A percentile compares a stretch with the other conserved stretches of the same genome.
Conservation (phyloP, 2,329 filamentous ascomycete genomes). For the Colletotrichum sp. region DNA sequence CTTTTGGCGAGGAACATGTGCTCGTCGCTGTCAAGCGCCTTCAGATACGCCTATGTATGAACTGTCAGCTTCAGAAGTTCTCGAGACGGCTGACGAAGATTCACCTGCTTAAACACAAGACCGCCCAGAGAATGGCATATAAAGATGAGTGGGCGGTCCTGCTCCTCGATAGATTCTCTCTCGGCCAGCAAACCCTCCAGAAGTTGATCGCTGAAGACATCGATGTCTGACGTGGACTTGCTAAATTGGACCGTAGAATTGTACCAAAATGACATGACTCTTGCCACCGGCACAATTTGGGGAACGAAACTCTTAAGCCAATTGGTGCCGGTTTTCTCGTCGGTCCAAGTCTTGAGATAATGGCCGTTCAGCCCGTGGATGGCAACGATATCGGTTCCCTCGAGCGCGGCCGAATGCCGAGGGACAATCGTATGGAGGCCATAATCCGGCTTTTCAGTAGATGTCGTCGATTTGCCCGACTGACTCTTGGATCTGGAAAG, state of each 20-base stretch:
- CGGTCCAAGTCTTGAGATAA: not conserved
- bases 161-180: not conserved
- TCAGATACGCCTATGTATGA: not conserved
- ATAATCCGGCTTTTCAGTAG: not conserved
- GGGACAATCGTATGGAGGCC: not conserved
- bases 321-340: not conserved
- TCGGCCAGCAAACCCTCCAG: not conserved
- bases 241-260: not conserved
- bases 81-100: no score
- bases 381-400: not conserved
- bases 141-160: not conserved
- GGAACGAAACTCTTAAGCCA: not conserved
- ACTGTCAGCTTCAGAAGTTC: not conserved
- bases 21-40: not conserved
- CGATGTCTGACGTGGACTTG: not conserved
- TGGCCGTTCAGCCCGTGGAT: not conserved
- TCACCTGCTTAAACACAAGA: not conserved
- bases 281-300: not conserved
- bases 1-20: not conserved
- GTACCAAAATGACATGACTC: not conserved
- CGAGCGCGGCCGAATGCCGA: not conserved
- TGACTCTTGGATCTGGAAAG: not conserved
- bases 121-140: not conserved
- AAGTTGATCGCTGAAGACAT: not conserved
- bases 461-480: not conserved